Conservation (phyloP, 2,329 filamentous ascomycete species). For the Cladophialophora immunda region DNA sequence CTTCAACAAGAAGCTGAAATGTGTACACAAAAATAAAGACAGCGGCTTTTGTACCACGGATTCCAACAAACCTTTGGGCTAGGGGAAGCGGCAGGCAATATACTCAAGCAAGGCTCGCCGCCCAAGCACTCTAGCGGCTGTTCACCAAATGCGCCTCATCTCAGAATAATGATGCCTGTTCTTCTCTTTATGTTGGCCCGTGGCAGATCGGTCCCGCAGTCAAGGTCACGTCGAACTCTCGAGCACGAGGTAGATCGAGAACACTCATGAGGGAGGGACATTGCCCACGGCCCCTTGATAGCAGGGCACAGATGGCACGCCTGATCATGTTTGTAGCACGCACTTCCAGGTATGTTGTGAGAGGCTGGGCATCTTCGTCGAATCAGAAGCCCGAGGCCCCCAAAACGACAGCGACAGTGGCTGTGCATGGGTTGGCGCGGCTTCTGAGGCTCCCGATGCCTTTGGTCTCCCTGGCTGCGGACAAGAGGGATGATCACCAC, state of each 20-base stretch:
- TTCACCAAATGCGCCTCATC: background rate
- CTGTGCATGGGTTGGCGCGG: background rate
- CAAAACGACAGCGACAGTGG: background rate
- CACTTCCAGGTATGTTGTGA: background rate
- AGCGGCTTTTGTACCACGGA: background rate
- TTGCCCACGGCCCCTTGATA: background rate
- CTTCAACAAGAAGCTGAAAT: background rate
- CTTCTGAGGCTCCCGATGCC: too few species aligned
- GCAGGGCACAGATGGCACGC: background rate
- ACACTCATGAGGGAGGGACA: background rate
- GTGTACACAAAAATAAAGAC: background rate
- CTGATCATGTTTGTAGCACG: background rate
- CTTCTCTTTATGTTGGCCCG: background rate
- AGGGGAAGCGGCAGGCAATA: background rate
- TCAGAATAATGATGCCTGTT: background rate
- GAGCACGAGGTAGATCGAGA: background rate
- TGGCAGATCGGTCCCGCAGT: background rate
- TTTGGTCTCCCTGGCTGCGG: too few species aligned
- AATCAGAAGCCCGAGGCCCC: background rate
- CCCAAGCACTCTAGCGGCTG: background rate
- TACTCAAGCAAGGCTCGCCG: background rate
- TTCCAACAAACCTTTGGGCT: background rate
- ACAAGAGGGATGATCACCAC: too few species aligned
- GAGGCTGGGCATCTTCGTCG: background rate
- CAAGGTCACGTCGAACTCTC: background rate